phyloP scores from a whole-genome alignment of 768 basidiomycete genomes.

The Naganishia vaughanmartiniae region DNA sequence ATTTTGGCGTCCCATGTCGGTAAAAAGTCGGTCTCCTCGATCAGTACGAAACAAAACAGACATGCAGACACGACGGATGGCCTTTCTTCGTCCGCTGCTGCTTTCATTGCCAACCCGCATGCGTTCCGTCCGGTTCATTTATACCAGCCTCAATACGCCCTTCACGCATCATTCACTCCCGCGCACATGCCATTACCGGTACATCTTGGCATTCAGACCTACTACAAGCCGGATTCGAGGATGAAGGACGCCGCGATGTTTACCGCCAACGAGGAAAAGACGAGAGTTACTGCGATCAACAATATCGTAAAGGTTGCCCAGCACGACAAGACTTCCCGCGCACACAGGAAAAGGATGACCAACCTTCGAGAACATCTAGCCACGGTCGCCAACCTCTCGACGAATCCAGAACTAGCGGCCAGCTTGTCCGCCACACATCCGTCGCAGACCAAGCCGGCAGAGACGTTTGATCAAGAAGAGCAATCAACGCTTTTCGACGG shows the following conservation, averaged over 20 bases:
- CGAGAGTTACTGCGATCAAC: background rate
- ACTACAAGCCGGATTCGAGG: slow-evolving; percentile 18
- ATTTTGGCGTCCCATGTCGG: slow-evolving; percentile 7
- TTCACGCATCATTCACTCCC: slow-evolving; percentile 40
- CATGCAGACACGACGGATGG: background rate
- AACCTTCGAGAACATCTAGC: slow-evolving; percentile 19
- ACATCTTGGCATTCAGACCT: slow-evolving; percentile 13
- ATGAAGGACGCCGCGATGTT: slow-evolving; percentile 11
- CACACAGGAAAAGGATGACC: slow-evolving; percentile 14
- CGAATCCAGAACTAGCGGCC: background rate
- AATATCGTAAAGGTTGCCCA: slow-evolving; percentile 7
- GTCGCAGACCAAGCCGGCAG: background rate
- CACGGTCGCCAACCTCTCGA: slow-evolving; percentile 5
- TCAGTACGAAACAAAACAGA: background rate
- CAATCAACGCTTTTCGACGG: background rate
- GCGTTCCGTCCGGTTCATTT: slow-evolving; percentile 30
- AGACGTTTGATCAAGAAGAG: slow-evolving; percentile 6
- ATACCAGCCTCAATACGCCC: slow-evolving; percentile 38
- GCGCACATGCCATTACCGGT: slow-evolving; percentile 39
- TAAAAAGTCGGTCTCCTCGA: background rate
- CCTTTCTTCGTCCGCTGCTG: background rate
- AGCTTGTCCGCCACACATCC: background rate
- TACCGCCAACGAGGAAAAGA: background rate
- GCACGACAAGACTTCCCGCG: slow-evolving; percentile 1
- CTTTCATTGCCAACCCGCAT: slow-evolving; percentile 13